Evolutionary conservation across 148 eudicot genomes (phyloP).

Genomic region (Fallopia convolvulus): DNA sequence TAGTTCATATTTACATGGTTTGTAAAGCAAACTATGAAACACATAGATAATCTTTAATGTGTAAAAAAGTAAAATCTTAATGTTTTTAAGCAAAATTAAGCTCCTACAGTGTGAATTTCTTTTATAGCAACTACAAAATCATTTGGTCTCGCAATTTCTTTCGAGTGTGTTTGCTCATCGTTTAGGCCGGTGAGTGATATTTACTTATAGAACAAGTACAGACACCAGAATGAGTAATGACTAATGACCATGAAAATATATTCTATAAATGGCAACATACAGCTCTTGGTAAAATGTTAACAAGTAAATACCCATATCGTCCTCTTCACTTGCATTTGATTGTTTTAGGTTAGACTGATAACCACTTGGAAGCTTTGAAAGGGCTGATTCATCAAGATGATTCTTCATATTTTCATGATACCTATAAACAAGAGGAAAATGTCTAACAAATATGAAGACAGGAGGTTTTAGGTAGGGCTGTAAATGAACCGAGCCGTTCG

Average conservation of each 20-base stretch:
- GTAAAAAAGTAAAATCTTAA: background rate
- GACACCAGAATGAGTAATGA: background rate
- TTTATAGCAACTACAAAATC: background rate
- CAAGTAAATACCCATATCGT: constrained; percentile 78
- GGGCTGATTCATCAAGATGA: constrained; percentile 60
- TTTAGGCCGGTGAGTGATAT: too few relatives aligned
- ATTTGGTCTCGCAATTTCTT: too few relatives aligned
- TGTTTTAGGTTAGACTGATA: constrained; percentile 85
- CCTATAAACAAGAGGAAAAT: constrained; percentile 24
- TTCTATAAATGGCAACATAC: background rate
- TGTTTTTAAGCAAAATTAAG: background rate
- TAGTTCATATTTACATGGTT: background rate
- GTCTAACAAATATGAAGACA: background rate
- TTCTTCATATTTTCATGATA: constrained; percentile 46
- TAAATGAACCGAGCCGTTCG: too few relatives aligned
- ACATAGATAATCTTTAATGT: background rate
- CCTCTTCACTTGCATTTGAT: constrained; percentile 83
- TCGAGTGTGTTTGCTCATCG: too few relatives aligned
- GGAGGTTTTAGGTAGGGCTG: background rate
- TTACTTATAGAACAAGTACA: background rate
- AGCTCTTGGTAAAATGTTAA: background rate
- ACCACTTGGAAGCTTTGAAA: constrained; percentile 65
- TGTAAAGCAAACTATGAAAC: background rate
- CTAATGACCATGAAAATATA: background rate
- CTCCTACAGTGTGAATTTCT: background rate